Base-by-base conservation (phyloP, 2,329 filamentous ascomycete genomes). In the Amylocarpus encephaloides region DNA sequence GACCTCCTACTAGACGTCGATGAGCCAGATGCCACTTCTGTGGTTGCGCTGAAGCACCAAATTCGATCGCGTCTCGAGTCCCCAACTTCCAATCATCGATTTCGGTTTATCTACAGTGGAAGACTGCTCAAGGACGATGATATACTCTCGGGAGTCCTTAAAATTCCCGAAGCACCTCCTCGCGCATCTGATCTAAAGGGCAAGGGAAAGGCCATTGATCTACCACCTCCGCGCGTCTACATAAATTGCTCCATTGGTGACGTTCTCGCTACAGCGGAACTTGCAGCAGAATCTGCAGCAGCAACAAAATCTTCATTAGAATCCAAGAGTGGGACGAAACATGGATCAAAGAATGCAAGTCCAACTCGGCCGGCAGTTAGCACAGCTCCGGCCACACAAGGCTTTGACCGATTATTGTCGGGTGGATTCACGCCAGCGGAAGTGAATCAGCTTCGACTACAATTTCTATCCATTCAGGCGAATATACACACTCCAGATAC, bases 211-310 rank as follows among this genome's bases (percentile, higher is more conserved):
- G 78, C 78, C 1, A 67, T 83, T 5, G 71, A 73, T 6, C 67
- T 68, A 7, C 63, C 66, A 12, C 66, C 70, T 30, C 57, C 69
- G 1, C 78, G 85, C 40, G 79, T 95, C 62, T 96, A 95, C 67
- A 85, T 97, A 54, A 94, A 95, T 72, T 97, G 92, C 75, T 92
- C 88, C 56, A 87, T 97, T 51, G 90, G 90, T 48, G 83, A 88
- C 66, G 73, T 79, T 22, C 77, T 97, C 11, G 79, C 85, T 0
- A 65, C 78, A 11, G 64, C 73, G 0, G 89, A 95, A 51, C 78
- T 97, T 18, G 76, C 75, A 1, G 76, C 74, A 12, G 91, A 95
- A 71, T 70, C 70, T 10, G 68, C 74, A 13, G 63, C 61, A 40
- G 62, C 63, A 22, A 45, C 55, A 18, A 55, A 39, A 15, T 55